These are phyloP conservation scores for Epichloe amarillans DNA, from an alignment of 2,329 filamentous ascomycete species.

Conservation along the genomic window DNA sequence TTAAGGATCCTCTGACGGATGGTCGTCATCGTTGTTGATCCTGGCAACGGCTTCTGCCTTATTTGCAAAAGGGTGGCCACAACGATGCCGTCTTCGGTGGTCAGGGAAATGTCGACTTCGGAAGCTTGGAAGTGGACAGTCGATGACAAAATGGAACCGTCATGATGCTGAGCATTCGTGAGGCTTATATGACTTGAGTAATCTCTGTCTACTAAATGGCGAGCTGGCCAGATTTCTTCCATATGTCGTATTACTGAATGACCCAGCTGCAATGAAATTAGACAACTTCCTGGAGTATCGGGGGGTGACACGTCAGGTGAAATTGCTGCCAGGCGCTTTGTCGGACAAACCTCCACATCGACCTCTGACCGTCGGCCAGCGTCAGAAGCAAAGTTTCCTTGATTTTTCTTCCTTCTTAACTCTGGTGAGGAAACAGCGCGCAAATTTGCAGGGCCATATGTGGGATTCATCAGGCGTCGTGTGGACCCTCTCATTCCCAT, in stretches of 20 bases:
- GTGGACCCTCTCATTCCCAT: conserved; percentile 5
- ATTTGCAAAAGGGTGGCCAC: conserved; percentile 58
- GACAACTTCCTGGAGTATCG: conserved; percentile 19
- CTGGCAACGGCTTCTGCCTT: conserved; percentile 56
- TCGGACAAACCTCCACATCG: not conserved
- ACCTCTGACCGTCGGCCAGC: not conserved
- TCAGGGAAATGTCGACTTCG: conserved; percentile 63
- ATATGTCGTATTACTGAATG: conserved; percentile 37
- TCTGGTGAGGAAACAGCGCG: not conserved
- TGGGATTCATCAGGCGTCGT: not conserved
- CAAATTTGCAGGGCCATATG: not conserved
- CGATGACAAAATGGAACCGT: not conserved
- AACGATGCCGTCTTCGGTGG: conserved; percentile 55
- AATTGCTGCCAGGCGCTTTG: not conserved
- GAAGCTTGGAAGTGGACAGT: conserved; percentile 20
- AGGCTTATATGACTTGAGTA: conserved; percentile 20
- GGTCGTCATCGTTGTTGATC: conserved; percentile 23
- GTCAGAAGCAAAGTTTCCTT: not conserved
- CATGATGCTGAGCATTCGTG: conserved; percentile 20
- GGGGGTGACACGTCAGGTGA: conserved; percentile 9
- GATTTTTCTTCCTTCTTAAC: not conserved
- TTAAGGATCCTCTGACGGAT: conserved; percentile 42
- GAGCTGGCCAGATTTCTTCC: conserved; percentile 31
- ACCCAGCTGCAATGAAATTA: conserved; percentile 37
- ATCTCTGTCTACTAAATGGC: conserved; percentile 48